Conservation (phyloP, 345 rosid genomes). For the Turritis glabra region DNA sequence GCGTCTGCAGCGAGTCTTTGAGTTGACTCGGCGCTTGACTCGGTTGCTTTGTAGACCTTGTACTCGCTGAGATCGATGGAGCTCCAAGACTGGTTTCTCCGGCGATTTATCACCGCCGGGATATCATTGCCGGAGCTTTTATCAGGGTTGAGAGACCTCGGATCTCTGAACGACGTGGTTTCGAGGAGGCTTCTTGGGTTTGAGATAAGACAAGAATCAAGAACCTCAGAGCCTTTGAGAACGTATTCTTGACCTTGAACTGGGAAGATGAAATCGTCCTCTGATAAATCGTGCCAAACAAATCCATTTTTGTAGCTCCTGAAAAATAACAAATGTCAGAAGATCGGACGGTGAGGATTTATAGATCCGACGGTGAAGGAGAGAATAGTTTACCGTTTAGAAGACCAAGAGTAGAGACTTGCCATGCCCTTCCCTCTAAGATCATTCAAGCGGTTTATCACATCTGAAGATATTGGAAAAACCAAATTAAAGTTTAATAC, state of each 20-base stretch:
- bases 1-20: conserved; percentile 74
- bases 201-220: conserved; percentile 43
- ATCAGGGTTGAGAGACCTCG: conserved; percentile 35
- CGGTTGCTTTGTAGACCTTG: conserved; percentile 67
- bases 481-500: not conserved
- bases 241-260: conserved; percentile 88
- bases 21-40: conserved; percentile 54
- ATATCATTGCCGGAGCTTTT: conserved; percentile 42
- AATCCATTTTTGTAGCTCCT: conserved; percentile 95
- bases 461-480: conserved; percentile 55
- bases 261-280: conserved; percentile 73
- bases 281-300: conserved; percentile 92
- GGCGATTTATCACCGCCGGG: conserved; percentile 44
- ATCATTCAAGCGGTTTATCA: conserved; percentile 68
- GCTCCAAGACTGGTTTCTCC: conserved; percentile 87
- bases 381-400: conserved; percentile 60
- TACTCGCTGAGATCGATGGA: conserved; percentile 76
- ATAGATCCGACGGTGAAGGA: conserved; percentile 21
- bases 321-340: conserved; percentile 4
- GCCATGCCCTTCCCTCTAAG: conserved; percentile 96
- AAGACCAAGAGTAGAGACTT: conserved; percentile 86
- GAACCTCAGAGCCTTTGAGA: conserved; percentile 91
- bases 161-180: conserved; percentile 51
- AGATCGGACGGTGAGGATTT: conserved; percentile 8
- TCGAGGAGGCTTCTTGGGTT: conserved; percentile 46